Evolutionary conservation across 768 basidiomycete genomes (phyloP), one percentile per base, ranked within the genome.

Genomic region (Mycena polygramma): DNA sequence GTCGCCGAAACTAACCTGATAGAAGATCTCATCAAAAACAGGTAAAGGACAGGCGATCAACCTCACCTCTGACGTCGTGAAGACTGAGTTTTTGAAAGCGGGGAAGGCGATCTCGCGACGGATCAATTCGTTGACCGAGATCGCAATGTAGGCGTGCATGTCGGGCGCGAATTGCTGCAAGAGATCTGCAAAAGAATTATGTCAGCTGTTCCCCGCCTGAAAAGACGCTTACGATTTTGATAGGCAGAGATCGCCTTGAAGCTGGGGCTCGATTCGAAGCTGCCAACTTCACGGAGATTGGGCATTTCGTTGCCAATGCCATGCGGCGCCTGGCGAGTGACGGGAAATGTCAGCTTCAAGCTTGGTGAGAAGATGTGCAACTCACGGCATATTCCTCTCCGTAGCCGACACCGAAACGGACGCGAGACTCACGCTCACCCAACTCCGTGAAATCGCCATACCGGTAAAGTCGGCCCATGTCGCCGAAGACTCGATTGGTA

Each of bases 201-300:
- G 15, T n/a, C 6, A 22, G 7, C 8, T 24, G 4, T 52, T 22
- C 2, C 9, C 11, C 20, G 9, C n/a, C n/a, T n/a, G n/a, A n/a
- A n/a, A n/a, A 22, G 37, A 57, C 35, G 39, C 66, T 68, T 6
- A 68, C 66, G 52, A 20, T 60, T 68, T 20, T 68, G 66, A 7
- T 45, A 68, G 41, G 5, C 66, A 0, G 66, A 53, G 0, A 68
- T 17, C 9, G 30, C 35, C 0, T 39, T 8, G 26, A 53, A 68
- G 22, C 17, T 11, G 0, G 17, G 49, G 20, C 59, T 68, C 7
- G 7, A 0, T 11, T 13, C 1, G 13, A 66, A 37, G 20, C 20
- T 24, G 0, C 22, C 7, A 1, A 52, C 24, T 22, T 57, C 57
- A 15, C 8, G 7, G n/a, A 13, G 2, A 39, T 26, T 52, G 46